A percentile compares a stretch with the other conserved stretches of the same genome.
phyloP scores from a whole-genome alignment of 805 yeast species.

The Sungouiella blattae region DNA sequence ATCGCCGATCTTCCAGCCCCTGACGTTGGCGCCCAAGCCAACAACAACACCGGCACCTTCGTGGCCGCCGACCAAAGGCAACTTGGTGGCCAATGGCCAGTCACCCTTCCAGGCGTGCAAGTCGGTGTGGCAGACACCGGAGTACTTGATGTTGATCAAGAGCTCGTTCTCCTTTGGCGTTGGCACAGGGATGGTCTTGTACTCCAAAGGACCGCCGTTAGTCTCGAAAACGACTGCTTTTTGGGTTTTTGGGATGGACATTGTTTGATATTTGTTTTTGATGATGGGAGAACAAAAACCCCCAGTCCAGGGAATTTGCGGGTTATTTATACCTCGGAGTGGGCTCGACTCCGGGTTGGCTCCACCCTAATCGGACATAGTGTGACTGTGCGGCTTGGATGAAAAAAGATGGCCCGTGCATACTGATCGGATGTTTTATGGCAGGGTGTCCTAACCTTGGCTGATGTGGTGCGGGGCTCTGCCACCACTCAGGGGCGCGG shows the following conservation, averaged over 20 bases:
- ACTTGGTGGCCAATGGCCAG: constrained; percentile 43
- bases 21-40: constrained; percentile 38
- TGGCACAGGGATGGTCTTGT: constrained; percentile 41
- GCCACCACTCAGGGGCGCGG: too few relatives aligned
- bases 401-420: too few relatives aligned
- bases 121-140: constrained; percentile 47
- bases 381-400: constrained; percentile 5
- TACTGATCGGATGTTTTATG: too few relatives aligned
- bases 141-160: constrained; percentile 42
- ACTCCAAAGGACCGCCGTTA: constrained; percentile 40
- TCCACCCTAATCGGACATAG: too few relatives aligned
- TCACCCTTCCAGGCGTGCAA: constrained; percentile 48
- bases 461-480: too few relatives aligned
- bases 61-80: constrained; percentile 47
- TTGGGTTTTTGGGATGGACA: constrained; percentile 37
- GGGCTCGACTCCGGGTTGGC: too few relatives aligned
- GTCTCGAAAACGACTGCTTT: constrained; percentile 42
- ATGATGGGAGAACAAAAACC: neutral
- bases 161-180: constrained; percentile 38
- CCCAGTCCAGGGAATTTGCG: neutral
- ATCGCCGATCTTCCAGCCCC: constrained; percentile 43
- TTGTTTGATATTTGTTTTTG: too few relatives aligned
- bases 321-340: constrained; percentile 1
- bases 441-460: too few relatives aligned
- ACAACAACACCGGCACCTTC: constrained; percentile 49